Evolutionary conservation across 1,139 yeast genomes (phyloP).

Genomic region (Debaryomyces sp.): DNA sequence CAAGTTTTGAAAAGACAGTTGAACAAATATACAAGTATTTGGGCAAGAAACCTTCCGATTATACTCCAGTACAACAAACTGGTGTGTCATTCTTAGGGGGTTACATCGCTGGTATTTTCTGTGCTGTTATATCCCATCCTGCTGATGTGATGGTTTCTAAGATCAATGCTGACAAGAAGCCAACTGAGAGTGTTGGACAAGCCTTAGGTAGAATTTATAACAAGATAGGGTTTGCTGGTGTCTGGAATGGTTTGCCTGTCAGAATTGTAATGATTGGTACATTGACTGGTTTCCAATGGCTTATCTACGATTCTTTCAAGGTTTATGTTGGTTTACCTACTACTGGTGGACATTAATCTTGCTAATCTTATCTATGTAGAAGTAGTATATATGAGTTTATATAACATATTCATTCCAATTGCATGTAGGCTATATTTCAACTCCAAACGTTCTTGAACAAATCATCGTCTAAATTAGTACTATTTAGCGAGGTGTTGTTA

Average conservation of each 20-base stretch:
- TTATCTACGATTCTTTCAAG: conserved; percentile 92
- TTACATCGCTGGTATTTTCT: conserved; percentile 93
- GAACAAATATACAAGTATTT: conserved; percentile 62
- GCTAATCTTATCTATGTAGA: conserved; percentile 6
- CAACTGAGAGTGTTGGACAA: conserved; percentile 65
- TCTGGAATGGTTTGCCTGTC: conserved; percentile 93
- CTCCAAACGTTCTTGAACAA: conserved; percentile 64
- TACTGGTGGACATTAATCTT: conserved; percentile 63
- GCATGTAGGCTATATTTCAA: conserved; percentile 12
- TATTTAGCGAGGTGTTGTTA: conserved; percentile 15
- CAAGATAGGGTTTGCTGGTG: conserved; percentile 82
- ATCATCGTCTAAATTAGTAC: conserved; percentile 41
- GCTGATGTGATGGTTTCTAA: conserved; percentile 97
- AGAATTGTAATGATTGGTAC: conserved; percentile 97
- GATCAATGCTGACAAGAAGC: conserved; percentile 73
- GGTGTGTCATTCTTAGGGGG: conserved; percentile 95
- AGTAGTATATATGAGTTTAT: neutral
- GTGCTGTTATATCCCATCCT: conserved; percentile 94
- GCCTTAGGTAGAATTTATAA: conserved; percentile 76
- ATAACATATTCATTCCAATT: conserved; percentile 1
- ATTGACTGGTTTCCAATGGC: conserved; percentile 95
- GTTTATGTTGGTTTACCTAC: conserved; percentile 91
- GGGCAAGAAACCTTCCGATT: conserved; percentile 44
- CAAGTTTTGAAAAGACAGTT: conserved; percentile 88
- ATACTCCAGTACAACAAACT: conserved; percentile 66